Conservation (phyloP, 2,329 filamentous ascomycete species). For the Mollisiaceae sp. region DNA sequence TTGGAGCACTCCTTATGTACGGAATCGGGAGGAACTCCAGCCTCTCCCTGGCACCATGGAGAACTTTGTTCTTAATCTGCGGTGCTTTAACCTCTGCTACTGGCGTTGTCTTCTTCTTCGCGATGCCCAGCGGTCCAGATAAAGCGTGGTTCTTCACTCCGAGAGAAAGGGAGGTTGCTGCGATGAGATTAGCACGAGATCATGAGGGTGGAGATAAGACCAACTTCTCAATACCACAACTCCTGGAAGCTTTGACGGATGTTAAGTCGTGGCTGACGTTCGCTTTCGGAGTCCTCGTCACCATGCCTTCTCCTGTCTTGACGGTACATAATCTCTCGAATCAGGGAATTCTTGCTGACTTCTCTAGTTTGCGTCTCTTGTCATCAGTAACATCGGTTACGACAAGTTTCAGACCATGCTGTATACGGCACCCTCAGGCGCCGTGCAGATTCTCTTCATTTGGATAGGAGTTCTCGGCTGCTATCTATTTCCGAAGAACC, state of each 20-base stretch:
- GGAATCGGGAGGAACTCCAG: constrained; percentile 51
- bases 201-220: constrained; percentile 50
- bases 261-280: constrained; percentile 52
- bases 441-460: constrained; percentile 51
- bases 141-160: constrained; percentile 55
- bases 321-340: constrained; percentile 40
- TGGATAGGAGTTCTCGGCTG: constrained; percentile 52
- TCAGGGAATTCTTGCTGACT: constrained; percentile 11
- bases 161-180: constrained; percentile 49
- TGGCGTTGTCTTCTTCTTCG: constrained; percentile 51
- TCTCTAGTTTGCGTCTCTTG: constrained; percentile 52
- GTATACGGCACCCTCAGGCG: constrained; percentile 53
- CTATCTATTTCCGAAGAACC: constrained; percentile 46
- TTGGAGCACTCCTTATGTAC: constrained; percentile 55
- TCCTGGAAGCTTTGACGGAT: constrained; percentile 49
- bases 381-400: constrained; percentile 54
- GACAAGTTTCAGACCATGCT: constrained; percentile 51
- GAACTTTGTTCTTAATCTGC: constrained; percentile 54
- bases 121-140: constrained; percentile 53
- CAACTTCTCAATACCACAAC: constrained; percentile 46
- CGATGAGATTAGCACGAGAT: constrained; percentile 45
- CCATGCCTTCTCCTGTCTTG: constrained; percentile 52
- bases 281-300: constrained; percentile 52
- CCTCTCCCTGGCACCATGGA: constrained; percentile 51
- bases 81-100: constrained; percentile 51